Evolutionary conservation across 2,329 filamentous ascomycete species (phyloP).

Genomic region (Zasmidium angulare): DNA sequence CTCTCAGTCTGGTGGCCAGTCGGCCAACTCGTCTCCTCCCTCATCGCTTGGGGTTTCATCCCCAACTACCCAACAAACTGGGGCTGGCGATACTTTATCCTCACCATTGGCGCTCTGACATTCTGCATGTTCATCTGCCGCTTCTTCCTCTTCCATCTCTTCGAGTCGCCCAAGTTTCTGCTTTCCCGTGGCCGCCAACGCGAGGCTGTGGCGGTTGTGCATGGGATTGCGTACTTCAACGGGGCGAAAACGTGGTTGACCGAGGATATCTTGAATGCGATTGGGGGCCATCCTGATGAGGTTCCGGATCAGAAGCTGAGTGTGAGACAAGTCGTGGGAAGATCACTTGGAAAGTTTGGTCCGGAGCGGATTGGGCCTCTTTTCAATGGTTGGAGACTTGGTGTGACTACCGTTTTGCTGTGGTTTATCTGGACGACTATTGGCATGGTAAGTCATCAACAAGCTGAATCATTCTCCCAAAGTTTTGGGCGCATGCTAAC

Average conservation of each 20-base stretch:
- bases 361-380: conserved; percentile 65
- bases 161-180: conserved; percentile 83
- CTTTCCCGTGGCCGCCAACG: conserved; percentile 72
- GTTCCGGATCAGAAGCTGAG: conserved; percentile 42
- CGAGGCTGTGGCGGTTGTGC: conserved; percentile 71
- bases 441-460: conserved; percentile 60
- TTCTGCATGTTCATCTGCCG: conserved; percentile 75
- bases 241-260: conserved; percentile 71
- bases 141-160: conserved; percentile 77
- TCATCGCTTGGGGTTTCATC: conserved; percentile 38
- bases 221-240: conserved; percentile 21
- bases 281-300: conserved; percentile 57
- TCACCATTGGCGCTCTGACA: conserved; percentile 69
- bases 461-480: too few species aligned
- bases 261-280: conserved; percentile 61
- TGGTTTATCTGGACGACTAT: conserved; percentile 83
- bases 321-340: conserved; percentile 53
- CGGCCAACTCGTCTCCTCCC: conserved; percentile 71
- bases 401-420: conserved; percentile 52
- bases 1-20: conserved; percentile 87
- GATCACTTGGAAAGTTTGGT: conserved; percentile 67
- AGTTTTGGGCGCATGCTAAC: too few species aligned
- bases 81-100: conserved; percentile 75
- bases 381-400: conserved; percentile 51
- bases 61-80: conserved; percentile 52